Percentiles rank a stretch among this genome's conserved stretches.
Evolutionary conservation across 179 eudicot species (phyloP).

Genomic region (Camellia oleifera): DNA sequence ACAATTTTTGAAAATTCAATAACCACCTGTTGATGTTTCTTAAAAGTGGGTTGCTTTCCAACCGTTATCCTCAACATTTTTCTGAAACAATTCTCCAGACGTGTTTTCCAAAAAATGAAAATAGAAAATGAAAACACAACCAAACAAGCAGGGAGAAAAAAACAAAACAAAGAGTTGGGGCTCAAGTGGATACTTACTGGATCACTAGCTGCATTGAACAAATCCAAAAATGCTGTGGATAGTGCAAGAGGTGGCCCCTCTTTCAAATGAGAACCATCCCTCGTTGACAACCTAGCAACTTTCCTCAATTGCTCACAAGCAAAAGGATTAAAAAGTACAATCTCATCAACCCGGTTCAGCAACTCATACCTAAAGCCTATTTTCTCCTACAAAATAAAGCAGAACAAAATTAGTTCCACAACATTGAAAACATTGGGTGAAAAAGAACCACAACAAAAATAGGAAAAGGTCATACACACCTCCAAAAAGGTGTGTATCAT

Average conservation of each 20-base stretch:
- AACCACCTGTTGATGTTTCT: too few relatives aligned
- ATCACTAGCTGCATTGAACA: not conserved
- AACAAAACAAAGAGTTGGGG: too few relatives aligned
- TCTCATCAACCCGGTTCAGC: not conserved
- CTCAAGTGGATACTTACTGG: not conserved
- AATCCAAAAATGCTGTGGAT: not conserved
- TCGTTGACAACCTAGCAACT: constrained; percentile 8
- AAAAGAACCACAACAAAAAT: not conserved
- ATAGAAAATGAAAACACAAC: too few relatives aligned
- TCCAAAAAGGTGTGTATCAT: too few relatives aligned
- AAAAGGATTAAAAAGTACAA: not conserved
- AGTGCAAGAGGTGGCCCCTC: not conserved
- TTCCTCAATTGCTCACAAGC: not conserved
- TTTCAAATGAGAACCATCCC: not conserved
- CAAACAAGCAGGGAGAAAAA: too few relatives aligned
- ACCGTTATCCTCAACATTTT: too few relatives aligned
- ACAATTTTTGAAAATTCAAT: too few relatives aligned
- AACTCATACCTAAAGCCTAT: not conserved
- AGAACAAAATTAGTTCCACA: not conserved
- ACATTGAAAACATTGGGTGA: not conserved
- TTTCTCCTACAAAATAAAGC: not conserved
- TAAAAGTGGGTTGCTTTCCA: too few relatives aligned
- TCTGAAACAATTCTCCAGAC: too few relatives aligned
- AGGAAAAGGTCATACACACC: too few relatives aligned
- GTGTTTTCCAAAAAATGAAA: too few relatives aligned